These are phyloP conservation scores for Petrea volubilis DNA, from an alignment of 257 asterid species.

Conservation along the genomic window DNA sequence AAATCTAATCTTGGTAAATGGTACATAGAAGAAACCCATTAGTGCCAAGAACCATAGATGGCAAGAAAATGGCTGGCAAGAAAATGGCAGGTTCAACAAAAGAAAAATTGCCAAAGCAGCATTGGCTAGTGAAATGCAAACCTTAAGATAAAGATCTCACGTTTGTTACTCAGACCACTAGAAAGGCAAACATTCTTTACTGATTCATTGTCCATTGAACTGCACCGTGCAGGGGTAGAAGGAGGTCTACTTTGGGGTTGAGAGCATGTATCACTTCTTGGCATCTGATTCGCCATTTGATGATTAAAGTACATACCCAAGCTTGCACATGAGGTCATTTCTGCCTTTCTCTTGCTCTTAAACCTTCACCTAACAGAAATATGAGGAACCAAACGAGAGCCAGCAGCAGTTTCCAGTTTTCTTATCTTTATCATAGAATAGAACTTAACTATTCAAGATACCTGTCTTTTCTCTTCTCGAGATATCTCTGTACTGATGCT, in stretches of 20 bases:
- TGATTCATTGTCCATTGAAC: slow-evolving; percentile 50
- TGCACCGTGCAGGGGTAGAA: slow-evolving; percentile 49
- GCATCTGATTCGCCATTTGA: slow-evolving; percentile 45
- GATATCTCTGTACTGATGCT: slow-evolving; percentile 88
- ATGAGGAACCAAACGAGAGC: slow-evolving; percentile 50
- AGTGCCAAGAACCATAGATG: background rate
- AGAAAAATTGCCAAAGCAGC: background rate
- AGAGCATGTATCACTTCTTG: slow-evolving; percentile 48
- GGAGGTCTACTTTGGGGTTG: slow-evolving; percentile 51
- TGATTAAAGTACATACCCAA: slow-evolving; percentile 53
- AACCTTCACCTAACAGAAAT: slow-evolving; percentile 91
- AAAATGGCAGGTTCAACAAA: too few species aligned
- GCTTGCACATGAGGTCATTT: slow-evolving; percentile 51
- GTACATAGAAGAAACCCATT: background rate
- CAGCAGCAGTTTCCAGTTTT: slow-evolving; percentile 27
- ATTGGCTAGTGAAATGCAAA: slow-evolving; percentile 13
- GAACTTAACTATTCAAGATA: slow-evolving; percentile 36
- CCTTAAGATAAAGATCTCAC: slow-evolving; percentile 33
- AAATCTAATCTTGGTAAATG: background rate
- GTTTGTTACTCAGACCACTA: slow-evolving; percentile 50
- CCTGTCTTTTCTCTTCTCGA: slow-evolving; percentile 98
- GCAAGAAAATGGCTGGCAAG: background rate
- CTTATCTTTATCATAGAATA: slow-evolving; percentile 26
- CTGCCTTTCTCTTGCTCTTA: slow-evolving; percentile 86
- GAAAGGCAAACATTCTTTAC: slow-evolving; percentile 44